Evolutionary conservation across 345 rosid genomes (phyloP).

Genomic region (Kernera saxatilis): DNA sequence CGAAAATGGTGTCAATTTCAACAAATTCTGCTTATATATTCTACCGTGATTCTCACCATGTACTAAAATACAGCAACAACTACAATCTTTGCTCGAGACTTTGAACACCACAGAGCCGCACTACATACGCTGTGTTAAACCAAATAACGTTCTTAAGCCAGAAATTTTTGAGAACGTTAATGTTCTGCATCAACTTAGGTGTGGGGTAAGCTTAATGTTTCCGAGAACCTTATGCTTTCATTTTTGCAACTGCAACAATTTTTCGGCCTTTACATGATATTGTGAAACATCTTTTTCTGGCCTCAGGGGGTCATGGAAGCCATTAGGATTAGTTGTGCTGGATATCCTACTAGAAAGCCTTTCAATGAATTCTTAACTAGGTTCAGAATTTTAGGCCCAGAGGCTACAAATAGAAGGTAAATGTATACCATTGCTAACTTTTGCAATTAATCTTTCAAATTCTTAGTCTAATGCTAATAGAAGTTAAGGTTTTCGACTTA

Average conservation of each 20-base stretch:
- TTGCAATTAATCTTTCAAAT: slow-evolving; percentile 3
- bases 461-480: not conserved
- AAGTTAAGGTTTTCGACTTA: not conserved
- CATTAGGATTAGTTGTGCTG: slow-evolving; percentile 97
- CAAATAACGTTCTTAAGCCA: slow-evolving; percentile 92
- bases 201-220: slow-evolving; percentile 75
- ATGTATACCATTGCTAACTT: not conserved
- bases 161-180: slow-evolving; percentile 74
- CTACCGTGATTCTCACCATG: slow-evolving; percentile 10
- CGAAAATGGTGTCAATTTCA: slow-evolving; percentile 9
- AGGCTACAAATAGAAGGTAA: slow-evolving; percentile 55
- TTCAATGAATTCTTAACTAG: slow-evolving; percentile 70
- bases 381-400: slow-evolving; percentile 62
- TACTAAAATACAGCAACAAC: slow-evolving; percentile 76
- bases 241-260: not conserved
- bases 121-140: slow-evolving; percentile 96
- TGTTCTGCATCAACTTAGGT: slow-evolving; percentile 83
- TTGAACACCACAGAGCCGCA: slow-evolving; percentile 91
- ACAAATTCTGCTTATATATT: slow-evolving; percentile 1
- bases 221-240: slow-evolving; percentile 22
- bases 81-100: slow-evolving; percentile 88
- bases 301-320: slow-evolving; percentile 97
- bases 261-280: not conserved
- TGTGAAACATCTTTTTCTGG: slow-evolving; percentile 7
- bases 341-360: slow-evolving; percentile 84